Evolutionary conservation across 2,329 filamentous ascomycete species (phyloP), one percentile per base, ranked within the genome.

Genomic region (Fusarium phyllophilum): DNA sequence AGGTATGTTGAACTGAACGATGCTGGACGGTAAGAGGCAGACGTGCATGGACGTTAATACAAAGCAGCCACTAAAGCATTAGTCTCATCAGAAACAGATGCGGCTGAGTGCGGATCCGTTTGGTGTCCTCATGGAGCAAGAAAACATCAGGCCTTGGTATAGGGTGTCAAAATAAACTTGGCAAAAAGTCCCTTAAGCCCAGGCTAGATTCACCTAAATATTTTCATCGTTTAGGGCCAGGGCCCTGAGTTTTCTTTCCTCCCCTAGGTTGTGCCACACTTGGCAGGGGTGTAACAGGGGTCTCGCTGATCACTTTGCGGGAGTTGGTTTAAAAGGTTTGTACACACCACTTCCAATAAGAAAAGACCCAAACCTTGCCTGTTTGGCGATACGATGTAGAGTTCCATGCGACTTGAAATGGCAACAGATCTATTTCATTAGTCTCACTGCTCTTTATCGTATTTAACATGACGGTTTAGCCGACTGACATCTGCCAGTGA

Each of bases 31-130:
- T 18, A 14, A 51, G 39, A 51, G 44, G 36, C 48, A 51, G 44
- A 29, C 17, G 22, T 20, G 31, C 31, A 52, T 34, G 31, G 48
- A 61, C 46, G 29, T 54, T 29, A 26, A 48, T 39, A 33, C n/a
- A 41, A 29, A 46, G 34, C 39, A 45, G 60, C 51, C 60, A 31
- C 60, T 66, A 57, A 38, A 45, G 14, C 31, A 18, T 44, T 59
- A 59, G 60, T 33, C 46, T 20, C 26, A 29, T 26, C 70, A 48
- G 62, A n/a, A 71, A 26, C 72, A 63, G 62, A 24, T 74, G 72
- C 67, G 70, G 72, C 70, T 73, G 62, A 67, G 46, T 18, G 46
- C 46, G 56, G 39, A 42, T 46, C 66, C 44, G 55, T 45, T 55
- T 62, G 41, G 29, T 44, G 42, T 44, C n/a, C 39, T 44, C 41